A percentile compares a stretch with the other conserved stretches of the same genome.
These are phyloP conservation scores for Somion occarium DNA, from an alignment of 1,284 basidiomycete species.

Conservation along the genomic window DNA sequence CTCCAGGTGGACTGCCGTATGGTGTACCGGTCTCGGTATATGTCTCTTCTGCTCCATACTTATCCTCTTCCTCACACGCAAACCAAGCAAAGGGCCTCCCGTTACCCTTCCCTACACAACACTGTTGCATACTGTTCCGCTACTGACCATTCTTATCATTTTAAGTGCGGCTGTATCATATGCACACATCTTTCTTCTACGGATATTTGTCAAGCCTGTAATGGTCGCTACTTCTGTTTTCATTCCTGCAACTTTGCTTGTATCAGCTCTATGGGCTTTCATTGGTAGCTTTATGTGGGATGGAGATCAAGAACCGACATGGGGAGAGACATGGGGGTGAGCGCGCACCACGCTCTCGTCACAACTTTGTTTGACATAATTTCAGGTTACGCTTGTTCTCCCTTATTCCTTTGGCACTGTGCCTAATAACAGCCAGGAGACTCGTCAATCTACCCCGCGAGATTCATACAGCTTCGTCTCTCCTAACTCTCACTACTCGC, in stretches of 20 bases:
- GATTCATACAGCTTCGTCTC: conserved; percentile 67
- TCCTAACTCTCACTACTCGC: conserved; percentile 77
- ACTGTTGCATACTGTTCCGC: conserved; percentile 78
- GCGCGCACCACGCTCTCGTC: conserved; percentile 22
- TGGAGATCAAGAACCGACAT: conserved; percentile 60
- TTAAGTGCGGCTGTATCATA: conserved; percentile 71
- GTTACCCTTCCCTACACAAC: conserved; percentile 61
- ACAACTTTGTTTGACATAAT: neutral
- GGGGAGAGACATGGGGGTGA: conserved; percentile 80
- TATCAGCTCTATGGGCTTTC: conserved; percentile 86
- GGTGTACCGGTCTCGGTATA: conserved; percentile 52
- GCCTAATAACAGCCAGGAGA: conserved; percentile 67
- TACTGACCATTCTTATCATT: conserved; percentile 76
- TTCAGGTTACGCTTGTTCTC: conserved; percentile 72
- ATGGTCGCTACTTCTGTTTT: conserved; percentile 76
- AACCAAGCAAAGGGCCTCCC: conserved; percentile 35
- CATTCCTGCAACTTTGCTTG: conserved; percentile 75
- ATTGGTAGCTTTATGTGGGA: conserved; percentile 88
- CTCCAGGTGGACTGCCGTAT: conserved; percentile 63
- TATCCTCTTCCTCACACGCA: conserved; percentile 49
- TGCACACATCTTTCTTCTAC: conserved; percentile 71
- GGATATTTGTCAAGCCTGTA: conserved; percentile 78
- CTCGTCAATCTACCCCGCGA: conserved; percentile 64
- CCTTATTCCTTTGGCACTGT: conserved; percentile 67
- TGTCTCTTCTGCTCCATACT: conserved; percentile 61